phyloP scores from a whole-genome alignment of 148 eudicot species.

The Tetragonia tetragonoides region DNA sequence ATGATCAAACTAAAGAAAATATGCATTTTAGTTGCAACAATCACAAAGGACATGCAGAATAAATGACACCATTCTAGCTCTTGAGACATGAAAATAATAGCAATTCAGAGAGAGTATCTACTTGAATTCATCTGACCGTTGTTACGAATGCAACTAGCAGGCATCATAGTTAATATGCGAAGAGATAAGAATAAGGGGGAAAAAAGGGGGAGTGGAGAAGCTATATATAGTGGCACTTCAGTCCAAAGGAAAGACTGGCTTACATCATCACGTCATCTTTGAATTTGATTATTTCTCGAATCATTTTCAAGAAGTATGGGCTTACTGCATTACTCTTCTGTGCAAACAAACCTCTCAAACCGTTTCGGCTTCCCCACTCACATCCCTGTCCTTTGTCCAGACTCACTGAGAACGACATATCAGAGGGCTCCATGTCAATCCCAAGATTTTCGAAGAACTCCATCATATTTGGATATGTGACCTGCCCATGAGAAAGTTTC shows the following conservation, averaged over 20 bases:
- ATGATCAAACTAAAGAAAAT: neutral
- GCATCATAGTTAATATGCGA: neutral
- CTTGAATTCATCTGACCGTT: neutral
- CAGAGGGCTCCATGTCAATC: slow-evolving; percentile 89
- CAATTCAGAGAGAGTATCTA: neutral
- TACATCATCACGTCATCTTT: slow-evolving; percentile 70
- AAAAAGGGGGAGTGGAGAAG: too few relatives aligned
- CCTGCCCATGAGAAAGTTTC: slow-evolving; percentile 43
- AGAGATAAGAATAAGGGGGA: neutral
- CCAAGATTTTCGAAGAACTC: slow-evolving; percentile 87
- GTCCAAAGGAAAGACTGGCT: slow-evolving; percentile 2
- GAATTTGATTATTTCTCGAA: slow-evolving; percentile 69
- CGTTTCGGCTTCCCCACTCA: slow-evolving; percentile 96
- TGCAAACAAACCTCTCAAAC: slow-evolving; percentile 68
- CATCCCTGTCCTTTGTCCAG: slow-evolving; percentile 68
- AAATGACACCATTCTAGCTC: neutral
- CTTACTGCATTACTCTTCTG: slow-evolving; percentile 71
- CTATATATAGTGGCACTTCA: neutral
- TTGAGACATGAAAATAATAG: neutral
- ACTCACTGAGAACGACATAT: slow-evolving; percentile 97
- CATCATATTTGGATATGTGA: slow-evolving; percentile 96
- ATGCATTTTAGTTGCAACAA: neutral
- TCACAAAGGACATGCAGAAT: neutral
- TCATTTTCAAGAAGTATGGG: slow-evolving; percentile 85
- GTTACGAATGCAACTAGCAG: neutral